Base-by-base conservation (phyloP, 2,329 filamentous ascomycete species). In the Diaporthe capsici region DNA sequence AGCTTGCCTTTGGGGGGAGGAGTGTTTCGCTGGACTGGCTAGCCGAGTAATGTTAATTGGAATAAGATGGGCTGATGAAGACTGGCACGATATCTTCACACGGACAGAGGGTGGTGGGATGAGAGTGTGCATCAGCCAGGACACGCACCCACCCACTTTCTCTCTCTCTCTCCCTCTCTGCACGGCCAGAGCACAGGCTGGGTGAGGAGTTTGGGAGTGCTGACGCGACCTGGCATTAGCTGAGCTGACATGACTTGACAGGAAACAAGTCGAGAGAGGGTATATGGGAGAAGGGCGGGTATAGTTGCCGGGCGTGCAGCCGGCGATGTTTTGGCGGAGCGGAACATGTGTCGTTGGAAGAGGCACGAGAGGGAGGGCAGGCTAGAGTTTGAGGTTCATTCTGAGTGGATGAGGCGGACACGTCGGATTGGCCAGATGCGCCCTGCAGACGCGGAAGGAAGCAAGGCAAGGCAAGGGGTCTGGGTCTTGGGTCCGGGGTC, bases 311-410 rank as follows among this genome's bases (percentile, higher is more conserved):
- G 53, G 39, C 34, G 55, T 51, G 51, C 25, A 68, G 44, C 58
- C 22, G 75, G 70, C 55, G 58, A 72, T 31, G 63, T 57, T 74
- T 75, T 74, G 57, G 76, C 71, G 75, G 76, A 72, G 73, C 61
- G 76, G 73, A 78, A 74, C 74, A 79, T 72, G 80, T 83, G 82
- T 83, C 81, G 82, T 83, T 82, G 80, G 76, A 79, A 79, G 77
- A 79, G 79, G 80, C 81, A 82, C 82, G 81, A 82, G 81, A 78
- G 76, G 76, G 71, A 76, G 76, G 73, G 65, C 75, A 80, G 84
- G 71, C 71, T 73, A 73, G 71, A 65, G 71, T 86, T 86, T 86
- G 85, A 86, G 82, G 82, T 86, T 84, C 80, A 84, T 83, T 78
- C 82, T 84, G 82, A 79, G 58, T 73, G 58, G 58, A 73, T 55